Conservation (phyloP, 1,284 basidiomycete genomes). For the Phellopilus nigrolimitatus region DNA sequence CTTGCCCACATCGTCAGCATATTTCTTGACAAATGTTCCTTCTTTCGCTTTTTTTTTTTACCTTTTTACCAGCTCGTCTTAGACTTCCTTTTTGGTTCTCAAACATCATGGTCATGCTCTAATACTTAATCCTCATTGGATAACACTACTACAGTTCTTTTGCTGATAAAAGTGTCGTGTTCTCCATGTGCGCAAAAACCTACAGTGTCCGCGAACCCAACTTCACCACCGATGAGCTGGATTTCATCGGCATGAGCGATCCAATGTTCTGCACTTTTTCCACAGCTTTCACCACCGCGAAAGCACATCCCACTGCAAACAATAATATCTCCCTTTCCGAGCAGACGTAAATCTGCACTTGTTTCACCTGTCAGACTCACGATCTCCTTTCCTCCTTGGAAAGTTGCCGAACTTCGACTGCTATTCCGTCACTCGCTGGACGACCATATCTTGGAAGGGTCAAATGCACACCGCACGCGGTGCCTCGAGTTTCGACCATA, state of each 20-base stretch:
- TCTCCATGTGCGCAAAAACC: slow-evolving; percentile 91
- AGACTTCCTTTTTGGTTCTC: too few species aligned
- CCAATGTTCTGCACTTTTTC: slow-evolving; percentile 96
- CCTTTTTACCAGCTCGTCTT: too few species aligned
- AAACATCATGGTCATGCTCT: too few species aligned
- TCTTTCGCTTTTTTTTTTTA: too few species aligned
- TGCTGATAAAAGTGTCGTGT: too few species aligned
- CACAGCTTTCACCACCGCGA: slow-evolving; percentile 94
- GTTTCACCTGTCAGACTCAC: slow-evolving; percentile 92
- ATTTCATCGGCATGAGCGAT: slow-evolving; percentile 90
- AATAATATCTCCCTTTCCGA: slow-evolving; percentile 91
- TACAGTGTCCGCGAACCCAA: slow-evolving; percentile 94
- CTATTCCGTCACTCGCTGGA: slow-evolving; percentile 88
- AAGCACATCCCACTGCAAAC: slow-evolving; percentile 98
- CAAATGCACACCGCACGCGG: slow-evolving; percentile 93
- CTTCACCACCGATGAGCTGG: slow-evolving; percentile 88
- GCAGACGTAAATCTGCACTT: slow-evolving; percentile 84
- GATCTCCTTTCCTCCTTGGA: slow-evolving; percentile 90
- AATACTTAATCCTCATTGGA: too few species aligned
- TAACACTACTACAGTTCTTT: too few species aligned
- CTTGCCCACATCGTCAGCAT: too few species aligned
- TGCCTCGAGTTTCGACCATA: slow-evolving; percentile 85
- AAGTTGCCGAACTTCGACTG: slow-evolving; percentile 71
- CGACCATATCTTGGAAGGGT: slow-evolving; percentile 97
- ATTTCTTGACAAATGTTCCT: too few species aligned